phyloP scores from a whole-genome alignment of 78 protist genomes.

The Tieghemostelium lacteum region DNA sequence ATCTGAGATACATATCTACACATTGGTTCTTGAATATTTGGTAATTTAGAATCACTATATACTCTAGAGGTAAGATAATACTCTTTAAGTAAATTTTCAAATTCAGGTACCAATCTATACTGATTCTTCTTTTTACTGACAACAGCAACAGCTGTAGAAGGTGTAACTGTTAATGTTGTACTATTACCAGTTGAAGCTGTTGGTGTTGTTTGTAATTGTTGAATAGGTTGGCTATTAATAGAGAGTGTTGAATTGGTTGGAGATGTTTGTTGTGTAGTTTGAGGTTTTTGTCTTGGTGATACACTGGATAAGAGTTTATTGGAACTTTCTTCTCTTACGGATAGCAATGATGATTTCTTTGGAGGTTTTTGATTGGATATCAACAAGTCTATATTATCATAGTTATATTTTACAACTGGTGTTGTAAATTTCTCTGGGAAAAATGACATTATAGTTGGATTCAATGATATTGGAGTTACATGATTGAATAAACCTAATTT shows the following conservation, averaged over 20 bases:
- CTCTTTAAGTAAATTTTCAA: conserved; percentile 28
- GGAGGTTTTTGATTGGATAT: conserved; percentile 47
- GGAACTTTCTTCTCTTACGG: neutral
- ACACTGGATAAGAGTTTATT: neutral
- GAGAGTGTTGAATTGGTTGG: neutral
- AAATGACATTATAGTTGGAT: conserved; percentile 18
- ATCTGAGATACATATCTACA: conserved; percentile 44
- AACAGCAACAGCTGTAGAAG: neutral
- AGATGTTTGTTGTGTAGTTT: neutral
- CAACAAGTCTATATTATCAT: conserved; percentile 65
- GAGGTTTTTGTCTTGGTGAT: neutral
- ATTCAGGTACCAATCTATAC: conserved; percentile 25
- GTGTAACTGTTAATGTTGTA: no score
- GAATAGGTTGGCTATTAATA: neutral
- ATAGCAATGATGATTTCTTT: neutral
- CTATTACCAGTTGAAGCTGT: neutral
- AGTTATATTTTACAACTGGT: conserved; percentile 39
- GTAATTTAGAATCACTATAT: conserved; percentile 18
- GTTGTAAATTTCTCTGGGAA: neutral
- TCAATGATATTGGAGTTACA: conserved; percentile 14
- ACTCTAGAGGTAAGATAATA: conserved; percentile 1
- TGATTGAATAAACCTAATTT: conserved; percentile 78
- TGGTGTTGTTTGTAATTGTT: neutral
- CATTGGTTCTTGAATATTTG: conserved; percentile 35
- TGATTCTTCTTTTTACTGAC: neutral